Conservation (phyloP, 257 asterid genomes). For the Solanum etuberosum region DNA sequence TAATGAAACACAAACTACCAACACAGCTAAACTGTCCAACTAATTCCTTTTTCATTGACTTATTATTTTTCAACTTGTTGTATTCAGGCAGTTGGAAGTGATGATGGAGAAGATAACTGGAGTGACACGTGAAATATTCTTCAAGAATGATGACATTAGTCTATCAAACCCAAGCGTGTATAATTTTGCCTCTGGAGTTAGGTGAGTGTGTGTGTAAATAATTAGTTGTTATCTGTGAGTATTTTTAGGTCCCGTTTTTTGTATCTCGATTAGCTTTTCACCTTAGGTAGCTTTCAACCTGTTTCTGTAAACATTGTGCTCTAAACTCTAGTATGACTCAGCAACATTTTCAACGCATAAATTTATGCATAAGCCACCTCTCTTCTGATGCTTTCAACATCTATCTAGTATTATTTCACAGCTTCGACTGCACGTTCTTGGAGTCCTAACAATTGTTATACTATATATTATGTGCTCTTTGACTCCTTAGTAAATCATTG, state of each 20-base stretch:
- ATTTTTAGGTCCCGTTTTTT: conserved; percentile 4
- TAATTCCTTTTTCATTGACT: background rate
- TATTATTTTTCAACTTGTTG: background rate
- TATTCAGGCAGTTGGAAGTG: conserved; percentile 87
- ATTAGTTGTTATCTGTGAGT: background rate
- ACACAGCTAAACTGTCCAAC: background rate
- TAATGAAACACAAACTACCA: background rate
- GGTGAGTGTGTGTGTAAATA: conserved; percentile 9
- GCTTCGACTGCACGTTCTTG: background rate
- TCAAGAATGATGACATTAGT: background rate
- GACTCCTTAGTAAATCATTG: background rate
- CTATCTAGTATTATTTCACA: background rate
- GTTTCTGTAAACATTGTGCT: background rate
- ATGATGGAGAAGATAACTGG: conserved; percentile 45
- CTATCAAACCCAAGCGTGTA: background rate
- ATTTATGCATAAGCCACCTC: background rate
- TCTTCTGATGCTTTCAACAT: background rate
- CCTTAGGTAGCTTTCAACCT: background rate
- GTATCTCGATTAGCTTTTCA: background rate
- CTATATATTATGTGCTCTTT: too few relatives aligned
- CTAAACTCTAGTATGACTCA: background rate
- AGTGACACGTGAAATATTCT: conserved; percentile 24
- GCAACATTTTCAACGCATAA: background rate
- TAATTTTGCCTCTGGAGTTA: background rate
- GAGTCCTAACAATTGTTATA: background rate